phyloP scores from a whole-genome alignment of 768 basidiomycete genomes.

The Tremella mesenterica region DNA sequence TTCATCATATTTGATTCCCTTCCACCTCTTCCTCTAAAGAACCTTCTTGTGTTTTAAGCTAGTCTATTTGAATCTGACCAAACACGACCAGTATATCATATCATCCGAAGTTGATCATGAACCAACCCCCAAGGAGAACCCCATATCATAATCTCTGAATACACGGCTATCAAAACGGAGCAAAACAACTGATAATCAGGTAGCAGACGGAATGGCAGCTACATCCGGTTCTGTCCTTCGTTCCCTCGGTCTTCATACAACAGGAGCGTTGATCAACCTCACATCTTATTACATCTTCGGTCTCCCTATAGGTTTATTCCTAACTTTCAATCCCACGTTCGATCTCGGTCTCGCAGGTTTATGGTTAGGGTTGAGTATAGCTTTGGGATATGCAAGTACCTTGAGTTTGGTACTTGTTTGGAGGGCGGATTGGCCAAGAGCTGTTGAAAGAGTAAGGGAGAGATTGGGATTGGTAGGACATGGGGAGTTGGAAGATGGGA shows the following conservation, averaged over 20 bases:
- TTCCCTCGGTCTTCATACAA: slow-evolving; percentile 66
- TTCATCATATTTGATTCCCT: too few species aligned
- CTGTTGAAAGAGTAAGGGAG: slow-evolving; percentile 35
- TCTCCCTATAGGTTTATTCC: slow-evolving; percentile 67
- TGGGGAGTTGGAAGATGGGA: slow-evolving; percentile 33
- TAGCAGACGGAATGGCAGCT: slow-evolving; percentile 68
- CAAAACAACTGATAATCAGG: slow-evolving; percentile 53
- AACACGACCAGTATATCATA: too few species aligned
- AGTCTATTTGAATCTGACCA: not conserved
- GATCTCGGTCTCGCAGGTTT: slow-evolving; percentile 61
- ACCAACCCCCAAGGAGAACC: too few species aligned
- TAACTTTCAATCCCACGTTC: slow-evolving; percentile 56
- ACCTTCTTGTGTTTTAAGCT: too few species aligned
- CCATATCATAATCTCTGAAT: too few species aligned
- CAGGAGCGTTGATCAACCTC: slow-evolving; percentile 70
- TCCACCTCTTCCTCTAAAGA: too few species aligned
- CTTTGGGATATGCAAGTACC: slow-evolving; percentile 28
- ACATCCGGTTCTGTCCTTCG: slow-evolving; percentile 71
- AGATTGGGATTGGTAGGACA: slow-evolving; percentile 24
- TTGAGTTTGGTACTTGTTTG: slow-evolving; percentile 29
- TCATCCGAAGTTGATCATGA: too few species aligned
- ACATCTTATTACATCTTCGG: slow-evolving; percentile 75
- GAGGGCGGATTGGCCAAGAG: slow-evolving; percentile 33
- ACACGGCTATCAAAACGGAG: too few species aligned
- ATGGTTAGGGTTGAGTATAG: slow-evolving; percentile 64